A percentile compares a stretch with the other conserved stretches of the same genome.
Conservation (phyloP, 257 asterid genomes). For the Penstemon barbatus region DNA sequence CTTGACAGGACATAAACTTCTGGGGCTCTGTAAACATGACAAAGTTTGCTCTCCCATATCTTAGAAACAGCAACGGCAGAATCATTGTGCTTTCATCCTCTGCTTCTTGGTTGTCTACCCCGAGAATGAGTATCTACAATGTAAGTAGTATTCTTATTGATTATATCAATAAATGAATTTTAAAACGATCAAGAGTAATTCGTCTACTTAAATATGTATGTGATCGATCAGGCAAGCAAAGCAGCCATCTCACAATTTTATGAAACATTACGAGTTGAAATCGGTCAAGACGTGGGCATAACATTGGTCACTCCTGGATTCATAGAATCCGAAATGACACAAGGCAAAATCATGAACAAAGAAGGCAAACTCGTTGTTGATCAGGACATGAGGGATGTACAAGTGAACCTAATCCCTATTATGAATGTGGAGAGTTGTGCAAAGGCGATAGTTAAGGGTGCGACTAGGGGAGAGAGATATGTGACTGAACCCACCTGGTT, state of each 20-base stretch:
- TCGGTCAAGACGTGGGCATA: conserved; percentile 62
- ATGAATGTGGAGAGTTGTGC: conserved; percentile 49
- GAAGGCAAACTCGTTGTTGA: conserved; percentile 52
- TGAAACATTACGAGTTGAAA: conserved; percentile 72
- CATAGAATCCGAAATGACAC: conserved; percentile 62
- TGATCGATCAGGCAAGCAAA: conserved; percentile 63
- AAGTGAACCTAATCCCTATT: conserved; percentile 49
- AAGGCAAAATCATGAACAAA: conserved; percentile 52
- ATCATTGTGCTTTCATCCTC: conserved; percentile 58
- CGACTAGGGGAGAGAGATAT: conserved; percentile 55
- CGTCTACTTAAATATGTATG: too few relatives aligned
- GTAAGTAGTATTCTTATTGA: conserved; percentile 24
- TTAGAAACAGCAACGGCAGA: conserved; percentile 57
- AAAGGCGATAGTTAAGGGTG: conserved; percentile 46
- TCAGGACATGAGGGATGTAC: conserved; percentile 63
- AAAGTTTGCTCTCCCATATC: conserved; percentile 55
- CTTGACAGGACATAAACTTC: conserved; percentile 63
- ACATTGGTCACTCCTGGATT: conserved; percentile 66
- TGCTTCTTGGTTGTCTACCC: conserved; percentile 54
- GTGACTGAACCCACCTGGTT: conserved; percentile 62
- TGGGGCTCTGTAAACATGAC: conserved; percentile 69
- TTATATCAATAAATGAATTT: too few relatives aligned
- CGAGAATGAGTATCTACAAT: conserved; percentile 67
- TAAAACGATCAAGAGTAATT: too few relatives aligned
- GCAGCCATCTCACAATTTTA: conserved; percentile 66